Evolutionary conservation across 1,284 basidiomycete species (phyloP).

Genomic region (Ceratorhiza oryzae-sativae): DNA sequence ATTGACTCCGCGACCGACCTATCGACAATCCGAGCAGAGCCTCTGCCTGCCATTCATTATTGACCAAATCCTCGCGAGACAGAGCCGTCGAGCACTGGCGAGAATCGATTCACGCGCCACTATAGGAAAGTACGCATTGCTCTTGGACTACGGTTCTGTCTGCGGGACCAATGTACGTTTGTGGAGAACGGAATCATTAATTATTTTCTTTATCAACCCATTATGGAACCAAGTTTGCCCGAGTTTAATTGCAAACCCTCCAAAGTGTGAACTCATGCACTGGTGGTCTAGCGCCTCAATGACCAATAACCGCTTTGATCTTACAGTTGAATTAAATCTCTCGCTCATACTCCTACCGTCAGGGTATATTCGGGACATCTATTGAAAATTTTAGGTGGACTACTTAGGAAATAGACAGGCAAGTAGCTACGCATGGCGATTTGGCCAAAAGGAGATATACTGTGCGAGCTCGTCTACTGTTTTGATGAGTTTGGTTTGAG

Average conservation of each 20-base stretch:
- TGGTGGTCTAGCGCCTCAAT: neutral
- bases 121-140: too few relatives aligned
- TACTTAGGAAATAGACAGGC: neutral
- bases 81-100: too few relatives aligned
- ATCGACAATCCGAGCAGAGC: slow-evolving; percentile 83
- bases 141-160: neutral
- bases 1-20: slow-evolving; percentile 84
- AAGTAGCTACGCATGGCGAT: neutral
- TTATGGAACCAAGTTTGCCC: neutral
- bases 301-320: slow-evolving; percentile 5
- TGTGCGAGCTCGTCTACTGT: neutral
- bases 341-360: neutral
- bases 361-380: neutral
- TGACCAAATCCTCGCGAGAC: slow-evolving; percentile 46
- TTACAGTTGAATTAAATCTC: neutral
- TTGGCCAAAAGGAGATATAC: neutral
- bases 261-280: neutral
- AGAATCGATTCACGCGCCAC: too few relatives aligned
- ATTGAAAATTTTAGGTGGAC: neutral
- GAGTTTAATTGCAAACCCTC: slow-evolving; percentile 9
- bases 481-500: neutral
- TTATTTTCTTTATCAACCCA: neutral
- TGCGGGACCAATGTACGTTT: neutral
- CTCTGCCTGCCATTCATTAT: slow-evolving; percentile 80
- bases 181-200: neutral